Percentiles rank a stretch among this genome's conserved stretches.
Conservation (phyloP, 805 yeast species). For the Brettanomyces nanus region DNA sequence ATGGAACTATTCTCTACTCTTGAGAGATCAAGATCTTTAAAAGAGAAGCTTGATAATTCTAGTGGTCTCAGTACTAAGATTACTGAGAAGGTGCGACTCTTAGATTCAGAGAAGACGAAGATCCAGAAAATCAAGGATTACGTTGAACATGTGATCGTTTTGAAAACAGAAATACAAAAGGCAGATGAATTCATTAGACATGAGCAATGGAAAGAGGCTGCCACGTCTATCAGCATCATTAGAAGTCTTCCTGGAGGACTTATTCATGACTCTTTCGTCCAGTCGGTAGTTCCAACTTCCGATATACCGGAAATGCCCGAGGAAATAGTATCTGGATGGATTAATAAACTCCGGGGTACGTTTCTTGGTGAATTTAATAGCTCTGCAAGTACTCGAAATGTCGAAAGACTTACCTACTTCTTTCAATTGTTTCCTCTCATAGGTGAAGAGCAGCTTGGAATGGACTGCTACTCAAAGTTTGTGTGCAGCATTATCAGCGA, state of each 20-base stretch:
- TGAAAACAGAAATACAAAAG: constrained; percentile 57
- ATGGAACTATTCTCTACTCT: constrained; percentile 59
- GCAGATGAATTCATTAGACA: constrained; percentile 63
- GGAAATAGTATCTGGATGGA: constrained; percentile 49
- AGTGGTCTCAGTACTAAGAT: constrained; percentile 58
- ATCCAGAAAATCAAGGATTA: constrained; percentile 55
- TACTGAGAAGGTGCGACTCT: constrained; percentile 57
- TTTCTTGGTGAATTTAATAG: constrained; percentile 58
- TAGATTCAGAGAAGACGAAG: constrained; percentile 63
- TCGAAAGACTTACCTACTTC: constrained; percentile 62
- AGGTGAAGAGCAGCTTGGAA: constrained; percentile 61
- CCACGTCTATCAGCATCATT: constrained; percentile 51
- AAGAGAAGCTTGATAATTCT: constrained; percentile 47
- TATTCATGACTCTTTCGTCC: constrained; percentile 59
- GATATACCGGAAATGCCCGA: constrained; percentile 78
- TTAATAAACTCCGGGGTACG: constrained; percentile 43
- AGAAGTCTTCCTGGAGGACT: constrained; percentile 45
- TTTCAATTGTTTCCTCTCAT: constrained; percentile 86
- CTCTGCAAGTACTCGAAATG: constrained; percentile 62
- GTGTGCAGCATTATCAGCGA: constrained; percentile 78
- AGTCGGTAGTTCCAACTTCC: constrained; percentile 74
- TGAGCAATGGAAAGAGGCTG: constrained; percentile 71
- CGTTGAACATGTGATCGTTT: constrained; percentile 55
- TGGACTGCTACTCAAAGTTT: constrained; percentile 76
- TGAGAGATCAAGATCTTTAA: constrained; percentile 46